phyloP scores from a whole-genome alignment of 176 grass and related monocot species.

The Cenchrus americanus region DNA sequence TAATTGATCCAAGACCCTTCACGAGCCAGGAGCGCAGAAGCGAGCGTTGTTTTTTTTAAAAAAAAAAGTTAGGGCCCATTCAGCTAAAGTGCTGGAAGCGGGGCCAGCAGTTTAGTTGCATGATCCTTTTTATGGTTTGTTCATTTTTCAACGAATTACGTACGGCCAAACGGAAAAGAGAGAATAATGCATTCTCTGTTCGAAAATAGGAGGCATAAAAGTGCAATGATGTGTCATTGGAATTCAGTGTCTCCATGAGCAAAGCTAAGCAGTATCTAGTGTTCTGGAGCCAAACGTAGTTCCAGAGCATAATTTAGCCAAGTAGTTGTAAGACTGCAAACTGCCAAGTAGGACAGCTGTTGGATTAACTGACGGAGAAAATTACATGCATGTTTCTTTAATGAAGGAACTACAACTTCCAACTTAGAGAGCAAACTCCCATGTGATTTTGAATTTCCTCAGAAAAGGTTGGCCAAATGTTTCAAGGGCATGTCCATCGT shows the following conservation, averaged over 20 bases:
- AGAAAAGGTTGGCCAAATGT: background rate
- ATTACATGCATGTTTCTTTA: background rate
- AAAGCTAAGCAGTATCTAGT: background rate
- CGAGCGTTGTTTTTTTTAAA: conserved; percentile 7
- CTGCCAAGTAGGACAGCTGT: background rate
- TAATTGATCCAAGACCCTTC: no score
- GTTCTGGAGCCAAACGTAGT: background rate
- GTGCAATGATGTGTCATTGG: background rate
- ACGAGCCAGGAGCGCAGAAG: background rate
- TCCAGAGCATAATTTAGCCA: background rate
- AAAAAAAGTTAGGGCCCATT: background rate
- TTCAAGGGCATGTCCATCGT: no score
- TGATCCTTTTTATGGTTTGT: background rate
- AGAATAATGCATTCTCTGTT: background rate
- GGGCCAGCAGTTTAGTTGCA: background rate
- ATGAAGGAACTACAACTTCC: background rate
- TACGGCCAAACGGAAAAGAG: background rate
- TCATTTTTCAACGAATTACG: background rate
- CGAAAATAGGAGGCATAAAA: background rate
- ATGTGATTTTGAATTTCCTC: background rate
- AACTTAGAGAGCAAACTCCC: background rate
- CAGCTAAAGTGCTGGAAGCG: background rate
- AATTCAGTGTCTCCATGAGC: background rate
- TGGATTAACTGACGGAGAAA: background rate
- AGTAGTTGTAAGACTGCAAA: background rate